A percentile compares a stretch with the other conserved stretches of the same genome.
phyloP scores from a whole-genome alignment of 1,284 basidiomycete species.

The Puccinia novopanici region DNA sequence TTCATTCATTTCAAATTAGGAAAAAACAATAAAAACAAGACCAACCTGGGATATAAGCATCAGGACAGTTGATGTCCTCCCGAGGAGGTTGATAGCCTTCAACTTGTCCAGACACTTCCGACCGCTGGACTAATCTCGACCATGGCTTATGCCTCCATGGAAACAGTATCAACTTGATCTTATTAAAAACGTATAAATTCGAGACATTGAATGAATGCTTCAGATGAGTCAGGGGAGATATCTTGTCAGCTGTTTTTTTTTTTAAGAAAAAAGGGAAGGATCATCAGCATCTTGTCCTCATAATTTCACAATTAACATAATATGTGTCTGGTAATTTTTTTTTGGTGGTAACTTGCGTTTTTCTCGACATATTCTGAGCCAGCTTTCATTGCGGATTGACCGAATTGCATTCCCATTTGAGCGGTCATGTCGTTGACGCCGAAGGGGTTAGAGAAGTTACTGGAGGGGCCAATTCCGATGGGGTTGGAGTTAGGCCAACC shows the following conservation, averaged over 20 bases:
- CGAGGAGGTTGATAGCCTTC: slow-evolving; percentile 82
- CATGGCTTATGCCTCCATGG: slow-evolving; percentile 77
- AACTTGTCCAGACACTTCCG: slow-evolving; percentile 63
- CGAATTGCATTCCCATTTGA: slow-evolving; percentile 94
- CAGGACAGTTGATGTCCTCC: slow-evolving; percentile 93
- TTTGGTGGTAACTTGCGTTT: slow-evolving; percentile 68
- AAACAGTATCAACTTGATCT: slow-evolving; percentile 85
- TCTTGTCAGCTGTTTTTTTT: slow-evolving; percentile 69
- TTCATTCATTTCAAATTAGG: slow-evolving; percentile 4
- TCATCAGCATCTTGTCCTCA: background rate
- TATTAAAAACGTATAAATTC: slow-evolving; percentile 90
- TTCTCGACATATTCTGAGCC: slow-evolving; percentile 94
- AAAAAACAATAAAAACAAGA: background rate
- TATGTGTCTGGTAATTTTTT: too few relatives aligned
- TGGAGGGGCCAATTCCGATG: slow-evolving; percentile 46
- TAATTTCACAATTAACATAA: background rate
- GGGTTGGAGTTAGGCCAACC: background rate
- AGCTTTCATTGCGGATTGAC: slow-evolving; percentile 83
- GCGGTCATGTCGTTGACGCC: slow-evolving; percentile 86
- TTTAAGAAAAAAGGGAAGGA: background rate
- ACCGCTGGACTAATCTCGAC: slow-evolving; percentile 55
- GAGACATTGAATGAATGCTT: slow-evolving; percentile 97
- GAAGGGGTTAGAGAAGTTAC: slow-evolving; percentile 53
- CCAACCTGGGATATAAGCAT: slow-evolving; percentile 89
- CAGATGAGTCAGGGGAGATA: slow-evolving; percentile 73